Evolutionary conservation across 2,329 filamentous ascomycete genomes (phyloP).

Genomic region (Coniella vitis): DNA sequence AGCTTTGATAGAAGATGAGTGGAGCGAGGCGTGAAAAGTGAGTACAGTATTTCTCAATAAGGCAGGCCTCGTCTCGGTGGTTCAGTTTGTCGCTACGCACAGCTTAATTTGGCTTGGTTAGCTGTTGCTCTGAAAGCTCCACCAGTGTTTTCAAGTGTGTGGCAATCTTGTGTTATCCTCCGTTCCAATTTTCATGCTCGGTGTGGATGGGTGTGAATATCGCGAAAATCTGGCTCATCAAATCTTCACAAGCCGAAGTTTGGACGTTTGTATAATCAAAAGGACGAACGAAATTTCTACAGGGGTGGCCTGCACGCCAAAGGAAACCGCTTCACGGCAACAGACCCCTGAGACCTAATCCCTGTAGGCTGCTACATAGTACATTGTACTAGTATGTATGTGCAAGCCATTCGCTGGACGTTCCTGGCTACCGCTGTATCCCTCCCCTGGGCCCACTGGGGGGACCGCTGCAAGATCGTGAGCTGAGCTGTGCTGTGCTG

Average conservation of each 20-base stretch:
- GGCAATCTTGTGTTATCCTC: too few relatives aligned
- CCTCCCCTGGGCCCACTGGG: not conserved
- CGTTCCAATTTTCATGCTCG: not conserved
- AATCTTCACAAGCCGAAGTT: not conserved
- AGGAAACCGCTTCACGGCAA: not conserved
- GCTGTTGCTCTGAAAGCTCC: too few relatives aligned
- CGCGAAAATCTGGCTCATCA: not conserved
- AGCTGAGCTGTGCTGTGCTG: not conserved
- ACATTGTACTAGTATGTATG: too few relatives aligned
- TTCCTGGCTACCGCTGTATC: not conserved
- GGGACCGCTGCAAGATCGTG: not conserved
- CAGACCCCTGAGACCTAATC: not conserved
- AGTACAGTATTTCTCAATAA: not conserved
- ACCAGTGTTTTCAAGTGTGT: too few relatives aligned
- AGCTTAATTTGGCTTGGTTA: too few relatives aligned
- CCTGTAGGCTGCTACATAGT: not conserved
- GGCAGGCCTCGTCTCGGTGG: too few relatives aligned
- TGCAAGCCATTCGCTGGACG: too few relatives aligned
- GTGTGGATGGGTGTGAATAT: not conserved
- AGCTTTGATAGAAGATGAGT: not conserved
- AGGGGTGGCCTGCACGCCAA: not conserved
- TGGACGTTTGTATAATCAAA: not conserved
- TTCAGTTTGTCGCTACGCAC: too few relatives aligned
- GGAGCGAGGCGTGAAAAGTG: not conserved
- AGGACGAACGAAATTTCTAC: constrained; percentile 1